phyloP scores from a whole-genome alignment of 192 early-diverging fungal genomes.

The Podila horticola region DNA sequence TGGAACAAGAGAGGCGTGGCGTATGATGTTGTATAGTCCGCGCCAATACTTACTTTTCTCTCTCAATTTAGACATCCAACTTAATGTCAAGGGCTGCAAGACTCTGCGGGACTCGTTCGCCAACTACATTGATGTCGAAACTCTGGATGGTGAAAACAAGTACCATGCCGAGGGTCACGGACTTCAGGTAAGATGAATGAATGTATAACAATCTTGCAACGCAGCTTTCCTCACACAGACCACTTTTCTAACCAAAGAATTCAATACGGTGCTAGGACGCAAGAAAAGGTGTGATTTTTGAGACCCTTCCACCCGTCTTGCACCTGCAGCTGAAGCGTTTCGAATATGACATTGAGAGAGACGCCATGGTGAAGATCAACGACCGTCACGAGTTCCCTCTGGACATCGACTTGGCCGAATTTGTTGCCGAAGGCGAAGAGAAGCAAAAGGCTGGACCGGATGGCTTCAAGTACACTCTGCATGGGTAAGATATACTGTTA shows the following conservation, averaged over 20 bases:
- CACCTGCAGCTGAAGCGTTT: constrained; percentile 98
- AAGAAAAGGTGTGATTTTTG: constrained; percentile 97
- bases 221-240: too few species aligned
- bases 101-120: constrained; percentile 90
- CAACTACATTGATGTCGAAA: constrained; percentile 92
- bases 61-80: constrained; percentile 81
- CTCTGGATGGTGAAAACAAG: constrained; percentile 95
- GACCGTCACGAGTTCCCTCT: constrained; percentile 96
- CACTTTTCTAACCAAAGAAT: too few species aligned
- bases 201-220: neutral
- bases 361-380: constrained; percentile 96
- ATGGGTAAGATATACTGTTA: constrained; percentile 68
- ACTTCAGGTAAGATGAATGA: constrained; percentile 66
- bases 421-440: constrained; percentile 75
- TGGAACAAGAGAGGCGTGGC: too few species aligned
- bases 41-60: too few species aligned
- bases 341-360: constrained; percentile 94
- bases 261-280: constrained; percentile 67
- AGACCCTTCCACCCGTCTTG: constrained; percentile 91
- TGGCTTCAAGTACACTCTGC: constrained; percentile 77
- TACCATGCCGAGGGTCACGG: constrained; percentile 94
- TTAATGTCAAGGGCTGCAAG: constrained; percentile 96
- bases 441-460: constrained; percentile 63
- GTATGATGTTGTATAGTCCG: too few species aligned
- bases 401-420: constrained; percentile 87